Percentiles rank a stretch among this genome's conserved stretches.
phyloP scores from a whole-genome alignment of 768 basidiomycete genomes.

The Lactarius trivialis region DNA sequence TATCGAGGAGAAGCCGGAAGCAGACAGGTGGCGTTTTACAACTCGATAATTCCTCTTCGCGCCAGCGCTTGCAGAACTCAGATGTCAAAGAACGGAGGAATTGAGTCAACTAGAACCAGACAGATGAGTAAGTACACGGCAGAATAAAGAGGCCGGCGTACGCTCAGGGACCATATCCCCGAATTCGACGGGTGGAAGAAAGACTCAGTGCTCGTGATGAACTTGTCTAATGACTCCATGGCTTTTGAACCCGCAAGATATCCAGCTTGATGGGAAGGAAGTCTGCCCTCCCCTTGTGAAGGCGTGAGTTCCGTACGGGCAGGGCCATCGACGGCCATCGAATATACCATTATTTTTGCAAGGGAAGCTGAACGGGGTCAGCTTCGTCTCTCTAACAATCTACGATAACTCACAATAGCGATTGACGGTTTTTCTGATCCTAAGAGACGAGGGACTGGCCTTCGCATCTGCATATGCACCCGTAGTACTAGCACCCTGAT shows the following conservation, averaged over 20 bases:
- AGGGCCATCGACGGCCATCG: slow-evolving; percentile 77
- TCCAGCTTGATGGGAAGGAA: slow-evolving; percentile 36
- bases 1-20: slow-evolving; percentile 4
- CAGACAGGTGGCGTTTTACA: slow-evolving; percentile 78
- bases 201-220: slow-evolving; percentile 87
- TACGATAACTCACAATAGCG: slow-evolving; percentile 45
- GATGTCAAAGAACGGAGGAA: slow-evolving; percentile 66
- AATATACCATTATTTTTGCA: slow-evolving; percentile 82
- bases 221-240: slow-evolving; percentile 76
- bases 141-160: slow-evolving; percentile 29
- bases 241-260: slow-evolving; percentile 82
- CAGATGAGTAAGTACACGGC: slow-evolving; percentile 13
- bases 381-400: background rate
- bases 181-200: slow-evolving; percentile 96
- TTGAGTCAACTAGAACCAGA: slow-evolving; percentile 43
- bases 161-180: slow-evolving; percentile 70
- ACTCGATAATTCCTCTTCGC: slow-evolving; percentile 65
- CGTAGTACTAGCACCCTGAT: slow-evolving; percentile 56
- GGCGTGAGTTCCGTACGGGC: slow-evolving; percentile 40
- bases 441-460: slow-evolving; percentile 47
- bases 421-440: slow-evolving; percentile 65
- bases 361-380: slow-evolving; percentile 38
- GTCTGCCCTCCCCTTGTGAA: slow-evolving; percentile 25
- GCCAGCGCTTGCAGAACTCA: slow-evolving; percentile 75
- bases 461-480: slow-evolving; percentile 63